A percentile compares a stretch with the other conserved stretches of the same genome.
These are phyloP conservation scores for Thraustotheca clavata DNA, from an alignment of 352 stramenopile species.

Conservation along the genomic window DNA sequence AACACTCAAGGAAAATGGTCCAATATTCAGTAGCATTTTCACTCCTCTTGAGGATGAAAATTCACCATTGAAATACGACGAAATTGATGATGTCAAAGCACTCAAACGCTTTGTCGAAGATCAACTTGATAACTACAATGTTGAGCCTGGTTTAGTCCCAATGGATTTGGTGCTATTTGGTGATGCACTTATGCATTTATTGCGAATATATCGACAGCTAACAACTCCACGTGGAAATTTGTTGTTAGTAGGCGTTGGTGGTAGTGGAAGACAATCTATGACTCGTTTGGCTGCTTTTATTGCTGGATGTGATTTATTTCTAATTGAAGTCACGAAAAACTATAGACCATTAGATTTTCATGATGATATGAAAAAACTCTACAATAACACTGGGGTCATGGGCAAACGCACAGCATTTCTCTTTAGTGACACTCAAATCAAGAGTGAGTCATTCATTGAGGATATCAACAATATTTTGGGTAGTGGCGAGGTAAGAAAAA, in stretches of 20 bases:
- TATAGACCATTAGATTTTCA: slow-evolving; percentile 88
- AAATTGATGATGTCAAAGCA: slow-evolving; percentile 79
- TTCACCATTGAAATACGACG: slow-evolving; percentile 42
- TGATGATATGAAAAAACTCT: slow-evolving; percentile 90
- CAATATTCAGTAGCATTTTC: slow-evolving; percentile 75
- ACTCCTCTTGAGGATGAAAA: slow-evolving; percentile 32
- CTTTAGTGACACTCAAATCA: slow-evolving; percentile 93
- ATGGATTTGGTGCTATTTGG: slow-evolving; percentile 90
- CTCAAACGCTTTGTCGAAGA: slow-evolving; percentile 88
- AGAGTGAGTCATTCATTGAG: slow-evolving; percentile 89
- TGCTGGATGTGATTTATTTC: slow-evolving; percentile 82
- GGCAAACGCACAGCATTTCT: slow-evolving; percentile 86
- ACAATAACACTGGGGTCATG: slow-evolving; percentile 63
- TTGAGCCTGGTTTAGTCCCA: slow-evolving; percentile 74
- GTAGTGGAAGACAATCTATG: slow-evolving; percentile 84
- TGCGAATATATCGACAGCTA: slow-evolving; percentile 86
- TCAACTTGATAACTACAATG: slow-evolving; percentile 87
- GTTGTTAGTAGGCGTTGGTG: slow-evolving; percentile 88
- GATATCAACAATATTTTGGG: slow-evolving; percentile 92
- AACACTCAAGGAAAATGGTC: slow-evolving; percentile 66
- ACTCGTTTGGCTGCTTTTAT: slow-evolving; percentile 86
- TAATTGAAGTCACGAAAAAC: slow-evolving; percentile 93
- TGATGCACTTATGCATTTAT: slow-evolving; percentile 84
- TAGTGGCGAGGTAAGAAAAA: slow-evolving; percentile 47
- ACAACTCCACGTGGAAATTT: slow-evolving; percentile 85